Evolutionary conservation across 495 filamentous ascomycete genomes (phyloP), one percentile per base, ranked within the genome.

Genomic region (Rhypophila decipiens): DNA sequence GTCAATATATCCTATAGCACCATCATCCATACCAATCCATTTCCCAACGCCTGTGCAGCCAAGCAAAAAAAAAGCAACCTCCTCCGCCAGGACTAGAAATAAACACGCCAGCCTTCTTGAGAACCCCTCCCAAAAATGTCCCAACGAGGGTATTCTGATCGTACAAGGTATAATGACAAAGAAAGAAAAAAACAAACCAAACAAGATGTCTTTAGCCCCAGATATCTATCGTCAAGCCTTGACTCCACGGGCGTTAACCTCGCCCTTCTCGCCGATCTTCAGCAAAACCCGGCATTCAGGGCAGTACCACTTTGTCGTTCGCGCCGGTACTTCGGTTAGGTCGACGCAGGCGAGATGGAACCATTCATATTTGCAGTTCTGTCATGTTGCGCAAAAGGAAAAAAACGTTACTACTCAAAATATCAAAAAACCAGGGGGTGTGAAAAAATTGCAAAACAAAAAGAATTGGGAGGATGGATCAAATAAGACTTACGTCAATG

Each of bases 271-370:
- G 31, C 75, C 76, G 42, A 78, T 85, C 38, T 80, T 77, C 29
- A 90, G 74, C 49, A 78, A 72, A 42, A 80, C 70, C 24, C 86
- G 76, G 59, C 90, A 96, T 10, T 90, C 85, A 5, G 91, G 91
- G 63, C 91, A 96, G 60, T 89, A 97, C 91, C 91, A 97, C 71
- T 94, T 94, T 10, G 82, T 85, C 42, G 84, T 85, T 18, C 87
- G 75, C 9, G 79, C 77, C 20, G 87, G 90, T 44, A 85, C 79
- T 42, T 87, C 84, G 1, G 75, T 72, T 29, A 97, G 69, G 21
- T 83, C 87, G 31, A 97, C 84, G 52, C 91, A 97, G 48, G 83
- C 79, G 20, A 97, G 80, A 63, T 97, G 91, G 68, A 97, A 97
- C 91, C 91, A 96, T 69, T 94, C 88, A 46, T 75, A 70, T 49